Base-by-base conservation (phyloP, 257 asterid species). In the Solanum ossicruentum region DNA sequence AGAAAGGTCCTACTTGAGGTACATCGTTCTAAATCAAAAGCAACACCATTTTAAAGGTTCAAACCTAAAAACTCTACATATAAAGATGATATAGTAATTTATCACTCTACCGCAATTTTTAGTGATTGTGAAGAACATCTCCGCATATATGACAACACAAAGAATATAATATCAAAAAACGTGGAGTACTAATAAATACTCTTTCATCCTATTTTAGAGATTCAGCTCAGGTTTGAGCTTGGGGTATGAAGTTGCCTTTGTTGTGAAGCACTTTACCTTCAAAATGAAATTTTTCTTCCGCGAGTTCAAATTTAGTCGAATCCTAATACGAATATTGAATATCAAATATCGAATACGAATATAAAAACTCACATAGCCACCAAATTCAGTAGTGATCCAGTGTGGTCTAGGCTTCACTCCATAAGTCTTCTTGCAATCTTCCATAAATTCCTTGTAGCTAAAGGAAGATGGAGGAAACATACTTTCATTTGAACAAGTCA, bases 381-480 rank as follows among this genome's bases (percentile, higher is more conserved):
- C 98, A 70, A 88, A 93, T 86, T 94, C 92, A 26, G 97, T 91
- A 70, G 95, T 92, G 92, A 93, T 93, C 97, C 98, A 93, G 65
- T 94, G 98, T 13, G 84, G 89, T 26, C 98, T 90, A 65, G 98
- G 97, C 87, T 47, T 85, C 23, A 93, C 97, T 56, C 95, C 95
- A 15, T 81, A 93, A 5, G 6, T 75, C 47, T 47, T 90, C 86
- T 41, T 83, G 86, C 98, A 94, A 41, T 26, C 77, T 41, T 87
- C 85, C 7, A 82, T 84, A 70, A 85, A 75, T 16, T 86, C 95
- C 69, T 90, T 83, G 89, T 90, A 92, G 80, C 90, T 91, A 90
- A 85, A 94, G 26, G 94, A 75, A 82, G 79, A 89, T 67, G 95
- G 95, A 11, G 94, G 91, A 85, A 94, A 94, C 95, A 94, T 92